Evolutionary conservation across 2,329 filamentous ascomycete species (phyloP).

Genomic region (Fusarium longipes): DNA sequence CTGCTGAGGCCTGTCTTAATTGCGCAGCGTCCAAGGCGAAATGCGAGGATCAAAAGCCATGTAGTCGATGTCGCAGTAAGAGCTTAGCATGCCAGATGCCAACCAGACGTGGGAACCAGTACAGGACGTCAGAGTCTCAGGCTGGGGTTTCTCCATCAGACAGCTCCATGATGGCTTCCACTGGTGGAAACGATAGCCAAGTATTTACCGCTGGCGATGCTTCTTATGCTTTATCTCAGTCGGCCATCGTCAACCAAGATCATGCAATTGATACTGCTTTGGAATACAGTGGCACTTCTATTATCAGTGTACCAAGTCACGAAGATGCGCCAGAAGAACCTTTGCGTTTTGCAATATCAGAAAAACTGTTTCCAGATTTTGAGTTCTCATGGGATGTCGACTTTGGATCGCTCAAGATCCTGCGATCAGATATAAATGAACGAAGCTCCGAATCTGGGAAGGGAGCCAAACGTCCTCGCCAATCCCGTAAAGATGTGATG

Average conservation of each 20-base stretch:
- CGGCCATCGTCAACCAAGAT: conserved; percentile 24
- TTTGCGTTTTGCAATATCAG: conserved; percentile 29
- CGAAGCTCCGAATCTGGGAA: conserved; percentile 27
- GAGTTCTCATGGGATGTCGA: conserved; percentile 40
- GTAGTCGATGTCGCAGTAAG: conserved; percentile 44
- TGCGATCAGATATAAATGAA: conserved; percentile 16
- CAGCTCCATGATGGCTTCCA: conserved; percentile 38
- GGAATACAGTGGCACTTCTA: conserved; percentile 34
- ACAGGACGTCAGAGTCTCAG: conserved; percentile 44
- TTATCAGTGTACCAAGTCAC: conserved; percentile 26
- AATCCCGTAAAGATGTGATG: conserved; percentile 22
- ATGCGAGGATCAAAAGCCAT: conserved; percentile 45
- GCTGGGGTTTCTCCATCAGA: conserved; percentile 41
- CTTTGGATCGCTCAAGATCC: conserved; percentile 31
- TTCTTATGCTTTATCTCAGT: conserved; percentile 27
- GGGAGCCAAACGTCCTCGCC: conserved; percentile 31
- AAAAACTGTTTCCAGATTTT: conserved; percentile 35
- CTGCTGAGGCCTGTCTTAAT: conserved; percentile 45
- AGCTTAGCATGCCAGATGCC: conserved; percentile 45
- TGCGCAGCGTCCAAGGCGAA: conserved; percentile 46
- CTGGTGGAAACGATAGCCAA: conserved; percentile 32
- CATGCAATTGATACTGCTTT: conserved; percentile 24
- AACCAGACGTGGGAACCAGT: conserved; percentile 41
- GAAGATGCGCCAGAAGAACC: conserved; percentile 28
- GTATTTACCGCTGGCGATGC: conserved; percentile 33